Percentiles rank a stretch among this genome's conserved stretches.
Evolutionary conservation across 2,329 filamentous ascomycete genomes (phyloP).

Genomic region (Aspergillus thermomutatus): DNA sequence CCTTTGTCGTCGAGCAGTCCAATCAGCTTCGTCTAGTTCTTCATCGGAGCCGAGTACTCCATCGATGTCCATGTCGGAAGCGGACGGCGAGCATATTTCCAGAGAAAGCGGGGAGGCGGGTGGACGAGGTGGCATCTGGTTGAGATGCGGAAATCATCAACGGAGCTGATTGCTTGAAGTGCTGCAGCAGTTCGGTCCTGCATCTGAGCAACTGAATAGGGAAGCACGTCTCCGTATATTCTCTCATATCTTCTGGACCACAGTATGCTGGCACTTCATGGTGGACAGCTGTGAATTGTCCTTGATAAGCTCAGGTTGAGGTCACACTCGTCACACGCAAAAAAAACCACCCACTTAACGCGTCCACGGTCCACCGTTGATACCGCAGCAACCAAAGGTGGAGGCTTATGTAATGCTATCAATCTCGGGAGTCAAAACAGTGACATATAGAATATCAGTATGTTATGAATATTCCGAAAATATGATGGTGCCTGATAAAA

Average conservation of each 20-base stretch:
- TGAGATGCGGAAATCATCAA: conserved; percentile 10
- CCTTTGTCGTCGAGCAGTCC: conserved; percentile 38
- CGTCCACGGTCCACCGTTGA: conserved; percentile 8
- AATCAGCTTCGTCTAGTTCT: conserved; percentile 30
- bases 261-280: background rate
- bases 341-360: conserved; percentile 19
- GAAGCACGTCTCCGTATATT: background rate
- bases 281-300: background rate
- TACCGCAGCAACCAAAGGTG: conserved; percentile 17
- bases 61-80: conserved; percentile 24
- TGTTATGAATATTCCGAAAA: background rate
- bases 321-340: conserved; percentile 3
- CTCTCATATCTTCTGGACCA: conserved; percentile 17
- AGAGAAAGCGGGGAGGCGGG: conserved; percentile 33
- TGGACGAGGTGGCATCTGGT: conserved; percentile 32
- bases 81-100: conserved; percentile 29
- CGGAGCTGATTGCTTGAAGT: conserved; percentile 6
- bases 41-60: conserved; percentile 38
- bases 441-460: background rate
- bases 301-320: background rate
- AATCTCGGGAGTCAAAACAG: background rate
- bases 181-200: conserved; percentile 21
- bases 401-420: conserved; percentile 6
- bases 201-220: conserved; percentile 13
- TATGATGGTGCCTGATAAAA: background rate